These are phyloP conservation scores for Populus hybrid DNA, from an alignment of 441 rosid species.

Conservation along the genomic window DNA sequence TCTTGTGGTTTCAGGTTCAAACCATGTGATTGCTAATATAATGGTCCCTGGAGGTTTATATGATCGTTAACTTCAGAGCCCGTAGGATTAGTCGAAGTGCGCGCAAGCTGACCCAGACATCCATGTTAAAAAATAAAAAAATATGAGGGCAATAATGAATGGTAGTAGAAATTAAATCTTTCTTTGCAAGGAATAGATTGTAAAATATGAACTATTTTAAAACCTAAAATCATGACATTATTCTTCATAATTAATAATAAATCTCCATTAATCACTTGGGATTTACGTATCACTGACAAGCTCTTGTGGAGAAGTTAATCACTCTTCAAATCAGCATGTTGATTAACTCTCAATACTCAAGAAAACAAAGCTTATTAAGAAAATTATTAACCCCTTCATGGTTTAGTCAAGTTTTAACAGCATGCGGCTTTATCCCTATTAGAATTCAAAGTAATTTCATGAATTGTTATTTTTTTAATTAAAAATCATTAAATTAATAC, in stretches of 20 bases:
- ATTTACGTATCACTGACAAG: not conserved
- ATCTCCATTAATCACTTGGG: too few species aligned
- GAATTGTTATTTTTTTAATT: not conserved
- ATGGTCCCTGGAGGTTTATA: too few species aligned
- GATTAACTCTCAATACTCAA: not conserved
- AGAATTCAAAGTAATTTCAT: not conserved
- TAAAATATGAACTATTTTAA: too few species aligned
- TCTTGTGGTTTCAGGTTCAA: too few species aligned
- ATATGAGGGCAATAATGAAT: too few species aligned
- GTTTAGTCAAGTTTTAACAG: not conserved
- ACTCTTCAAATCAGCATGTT: not conserved
- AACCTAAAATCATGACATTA: not conserved
- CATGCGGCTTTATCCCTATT: not conserved
- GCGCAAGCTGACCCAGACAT: too few species aligned
- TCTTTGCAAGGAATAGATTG: not conserved
- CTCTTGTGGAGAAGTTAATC: slow-evolving; percentile 8
- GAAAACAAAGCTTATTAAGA: not conserved
- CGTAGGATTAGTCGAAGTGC: too few species aligned
- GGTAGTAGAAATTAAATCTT: not conserved
- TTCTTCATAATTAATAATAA: not conserved
- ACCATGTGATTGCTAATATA: too few species aligned
- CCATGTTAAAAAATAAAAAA: too few species aligned
- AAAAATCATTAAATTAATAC: not conserved
- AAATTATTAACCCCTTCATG: not conserved
- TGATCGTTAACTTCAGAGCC: too few species aligned